A percentile compares a stretch with the other conserved stretches of the same genome.
Evolutionary conservation across 2,329 filamentous ascomycete species (phyloP).

Genomic region (Alternaria sp.): DNA sequence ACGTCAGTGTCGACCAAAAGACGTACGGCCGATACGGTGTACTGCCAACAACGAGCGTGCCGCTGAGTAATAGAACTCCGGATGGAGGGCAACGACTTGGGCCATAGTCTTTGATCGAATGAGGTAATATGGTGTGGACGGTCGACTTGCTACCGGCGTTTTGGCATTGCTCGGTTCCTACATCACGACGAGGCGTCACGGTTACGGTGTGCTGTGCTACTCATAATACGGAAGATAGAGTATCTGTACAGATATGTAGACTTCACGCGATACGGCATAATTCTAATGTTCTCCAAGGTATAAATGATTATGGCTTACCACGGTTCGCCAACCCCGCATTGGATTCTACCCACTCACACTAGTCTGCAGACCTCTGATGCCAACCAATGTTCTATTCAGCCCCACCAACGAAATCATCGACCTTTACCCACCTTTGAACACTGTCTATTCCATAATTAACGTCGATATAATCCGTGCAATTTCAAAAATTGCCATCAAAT

Average conservation of each 20-base stretch:
- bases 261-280: conserved; percentile 10
- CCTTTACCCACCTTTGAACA: not conserved
- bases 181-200: conserved; percentile 3
- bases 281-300: conserved; percentile 7
- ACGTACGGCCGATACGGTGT: conserved; percentile 93
- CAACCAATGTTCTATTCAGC: not conserved
- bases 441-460: too few species aligned
- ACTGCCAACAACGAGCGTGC: conserved; percentile 61
- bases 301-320: not conserved
- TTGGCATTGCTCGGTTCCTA: conserved; percentile 6
- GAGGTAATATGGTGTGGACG: not conserved
- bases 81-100: conserved; percentile 41
- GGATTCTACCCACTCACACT: not conserved
- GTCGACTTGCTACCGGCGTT: not conserved
- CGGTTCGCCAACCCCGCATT: not conserved
- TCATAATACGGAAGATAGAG: not conserved
- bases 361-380: not conserved
- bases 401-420: not conserved
- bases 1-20: conserved; percentile 94
- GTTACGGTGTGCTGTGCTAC: not conserved
- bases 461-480: not conserved
- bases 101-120: conserved; percentile 16
- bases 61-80: conserved; percentile 33
- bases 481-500: conserved; percentile 4
- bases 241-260: conserved; percentile 13